These are phyloP conservation scores for Spongispora temasekensis DNA, from an alignment of 1,284 basidiomycete species.

Conservation along the genomic window DNA sequence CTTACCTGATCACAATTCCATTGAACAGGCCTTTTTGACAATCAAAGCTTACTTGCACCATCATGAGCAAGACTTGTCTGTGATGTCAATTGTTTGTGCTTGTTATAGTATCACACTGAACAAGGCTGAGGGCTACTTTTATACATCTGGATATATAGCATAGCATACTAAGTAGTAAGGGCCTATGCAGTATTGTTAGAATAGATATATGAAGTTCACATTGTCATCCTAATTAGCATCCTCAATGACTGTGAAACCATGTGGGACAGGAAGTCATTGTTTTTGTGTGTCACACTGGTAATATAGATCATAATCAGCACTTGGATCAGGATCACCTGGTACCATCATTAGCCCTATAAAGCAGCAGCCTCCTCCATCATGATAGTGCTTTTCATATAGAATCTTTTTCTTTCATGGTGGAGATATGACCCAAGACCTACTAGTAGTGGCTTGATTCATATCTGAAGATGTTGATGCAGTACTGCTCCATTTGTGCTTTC, in stretches of 20 bases:
- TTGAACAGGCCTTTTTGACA: neutral
- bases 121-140: constrained; percentile 4
- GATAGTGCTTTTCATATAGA: neutral
- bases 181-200: neutral
- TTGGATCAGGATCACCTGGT: too few relatives aligned
- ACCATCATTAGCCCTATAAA: neutral
- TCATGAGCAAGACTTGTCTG: neutral
- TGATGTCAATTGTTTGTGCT: neutral
- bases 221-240: neutral
- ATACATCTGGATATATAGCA: neutral
- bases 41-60: neutral
- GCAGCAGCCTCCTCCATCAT: neutral
- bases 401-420: neutral
- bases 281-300: neutral
- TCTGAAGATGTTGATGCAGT: neutral
- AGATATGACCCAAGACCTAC: too few relatives aligned
- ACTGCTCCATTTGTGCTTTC: neutral
- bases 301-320: constrained; percentile 6
- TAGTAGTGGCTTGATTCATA: too few relatives aligned
- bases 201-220: too few relatives aligned
- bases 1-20: neutral
- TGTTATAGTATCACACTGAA: neutral
- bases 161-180: neutral
- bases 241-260: neutral
- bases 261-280: constrained; percentile 3